These are phyloP conservation scores for Daldinia childiae DNA, from an alignment of 495 filamentous ascomycete species.

Conservation along the genomic window DNA sequence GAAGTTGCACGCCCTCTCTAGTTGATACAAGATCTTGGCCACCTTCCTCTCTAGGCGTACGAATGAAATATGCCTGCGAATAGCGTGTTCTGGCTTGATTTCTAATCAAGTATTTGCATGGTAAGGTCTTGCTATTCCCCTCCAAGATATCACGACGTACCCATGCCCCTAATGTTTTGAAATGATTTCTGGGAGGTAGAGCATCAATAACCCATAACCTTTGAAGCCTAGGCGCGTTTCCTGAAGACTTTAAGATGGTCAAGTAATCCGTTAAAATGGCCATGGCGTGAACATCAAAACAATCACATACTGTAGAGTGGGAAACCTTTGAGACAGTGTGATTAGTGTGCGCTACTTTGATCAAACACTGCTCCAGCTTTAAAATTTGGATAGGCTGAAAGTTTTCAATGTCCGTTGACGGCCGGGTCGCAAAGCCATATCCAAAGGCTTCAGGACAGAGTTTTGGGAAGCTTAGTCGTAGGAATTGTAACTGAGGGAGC, in stretches of 20 bases:
- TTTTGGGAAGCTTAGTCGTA: neutral
- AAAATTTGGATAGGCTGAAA: conserved; percentile 1
- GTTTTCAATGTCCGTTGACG: too few species aligned
- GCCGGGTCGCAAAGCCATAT: neutral
- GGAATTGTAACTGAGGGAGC: conserved; percentile 6
- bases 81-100: too few species aligned
- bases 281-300: neutral
- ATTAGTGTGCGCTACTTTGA: neutral
- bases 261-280: neutral
- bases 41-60: neutral
- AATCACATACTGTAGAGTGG: neutral
- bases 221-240: neutral
- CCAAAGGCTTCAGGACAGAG: conserved; percentile 13
- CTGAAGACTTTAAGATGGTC: neutral
- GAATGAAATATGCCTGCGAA: neutral
- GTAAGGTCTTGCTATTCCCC: neutral
- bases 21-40: conserved; percentile 7
- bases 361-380: conserved; percentile 2
- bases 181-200: neutral
- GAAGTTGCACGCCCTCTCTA: neutral
- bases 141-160: conserved; percentile 11
- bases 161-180: neutral
- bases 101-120: too few species aligned
- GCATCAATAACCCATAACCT: conserved; percentile 10
- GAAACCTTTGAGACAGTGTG: neutral